Conservation (phyloP, 1,139 yeast species). For the Magnusiomyces tetraspermus region DNA sequence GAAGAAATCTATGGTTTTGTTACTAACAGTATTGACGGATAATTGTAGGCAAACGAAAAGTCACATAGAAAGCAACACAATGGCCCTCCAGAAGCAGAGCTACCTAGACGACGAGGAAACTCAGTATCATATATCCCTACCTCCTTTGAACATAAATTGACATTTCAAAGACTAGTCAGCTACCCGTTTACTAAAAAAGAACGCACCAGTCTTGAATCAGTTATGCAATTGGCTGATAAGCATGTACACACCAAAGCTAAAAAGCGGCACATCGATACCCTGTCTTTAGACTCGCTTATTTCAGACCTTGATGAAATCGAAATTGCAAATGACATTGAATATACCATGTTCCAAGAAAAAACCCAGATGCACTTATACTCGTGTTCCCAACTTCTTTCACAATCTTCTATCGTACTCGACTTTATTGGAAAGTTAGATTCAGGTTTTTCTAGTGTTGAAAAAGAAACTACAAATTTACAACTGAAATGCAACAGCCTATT, state of each 20-base stretch:
- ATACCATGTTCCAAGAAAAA: constrained; percentile 22
- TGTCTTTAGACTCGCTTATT: background rate
- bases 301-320: constrained; percentile 20
- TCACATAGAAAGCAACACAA: constrained; percentile 5
- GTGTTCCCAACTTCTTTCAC: constrained; percentile 33
- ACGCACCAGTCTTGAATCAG: constrained; percentile 7
- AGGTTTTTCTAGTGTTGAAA: constrained; percentile 47
- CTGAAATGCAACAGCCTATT: constrained; percentile 46
- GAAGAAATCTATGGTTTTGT: too few relatives aligned
- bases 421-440: constrained; percentile 39
- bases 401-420: constrained; percentile 37
- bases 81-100: constrained; percentile 18
- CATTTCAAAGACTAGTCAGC: background rate
- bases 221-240: background rate
- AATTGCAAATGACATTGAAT: constrained; percentile 21
- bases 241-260: background rate
- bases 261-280: background rate
- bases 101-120: constrained; percentile 20
- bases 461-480: constrained; percentile 58
- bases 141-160: background rate
- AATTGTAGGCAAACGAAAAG: constrained; percentile 7
- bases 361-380: constrained; percentile 30
- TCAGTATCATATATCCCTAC: constrained; percentile 12
- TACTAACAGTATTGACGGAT: too few relatives aligned
- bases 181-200: constrained; percentile 16